Evolutionary conservation across 1,284 basidiomycete genomes (phyloP).

Genomic region (Pseudozyma sp.): DNA sequence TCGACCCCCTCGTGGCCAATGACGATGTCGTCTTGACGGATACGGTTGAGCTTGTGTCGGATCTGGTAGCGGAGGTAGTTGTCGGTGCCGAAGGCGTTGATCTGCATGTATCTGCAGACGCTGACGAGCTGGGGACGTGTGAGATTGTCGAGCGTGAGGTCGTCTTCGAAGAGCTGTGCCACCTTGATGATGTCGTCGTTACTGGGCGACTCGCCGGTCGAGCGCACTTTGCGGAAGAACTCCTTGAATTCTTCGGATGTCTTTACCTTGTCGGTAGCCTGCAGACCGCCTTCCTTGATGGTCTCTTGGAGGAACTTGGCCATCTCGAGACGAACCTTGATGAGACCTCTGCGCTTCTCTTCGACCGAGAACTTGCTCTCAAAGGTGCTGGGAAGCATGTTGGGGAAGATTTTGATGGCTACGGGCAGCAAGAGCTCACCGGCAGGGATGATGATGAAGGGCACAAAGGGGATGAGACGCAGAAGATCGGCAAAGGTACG

Average conservation of each 20-base stretch:
- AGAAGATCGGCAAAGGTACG: slow-evolving; percentile 93
- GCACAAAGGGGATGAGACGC: slow-evolving; percentile 91
- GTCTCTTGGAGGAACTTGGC: slow-evolving; percentile 99
- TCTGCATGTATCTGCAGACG: slow-evolving; percentile 91
- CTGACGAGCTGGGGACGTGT: slow-evolving; percentile 96
- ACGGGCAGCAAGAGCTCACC: slow-evolving; percentile 98
- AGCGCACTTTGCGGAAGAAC: slow-evolving; percentile 98
- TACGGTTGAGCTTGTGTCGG: slow-evolving; percentile 82
- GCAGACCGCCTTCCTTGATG: slow-evolving; percentile 89
- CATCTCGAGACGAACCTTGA: slow-evolving; percentile 96
- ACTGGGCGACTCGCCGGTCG: slow-evolving; percentile 93
- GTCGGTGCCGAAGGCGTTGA: slow-evolving; percentile 98
- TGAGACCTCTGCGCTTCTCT: slow-evolving; percentile 94
- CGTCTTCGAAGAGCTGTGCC: slow-evolving; percentile 95
- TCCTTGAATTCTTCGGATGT: slow-evolving; percentile 97
- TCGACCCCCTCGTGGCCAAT: slow-evolving; percentile 91
- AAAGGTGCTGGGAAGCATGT: slow-evolving; percentile 98
- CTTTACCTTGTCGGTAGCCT: slow-evolving; percentile 83
- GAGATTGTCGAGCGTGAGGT: slow-evolving; percentile 96
- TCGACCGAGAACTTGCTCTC: slow-evolving; percentile 89
- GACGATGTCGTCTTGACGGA: slow-evolving; percentile 88
- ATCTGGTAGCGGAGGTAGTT: slow-evolving; percentile 97
- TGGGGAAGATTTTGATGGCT: slow-evolving; percentile 96
- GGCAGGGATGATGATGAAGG: slow-evolving; percentile 95
- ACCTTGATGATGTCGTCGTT: slow-evolving; percentile 89